Base-by-base conservation (phyloP, 306 rosid genomes). In the Acacia acuminata region DNA sequence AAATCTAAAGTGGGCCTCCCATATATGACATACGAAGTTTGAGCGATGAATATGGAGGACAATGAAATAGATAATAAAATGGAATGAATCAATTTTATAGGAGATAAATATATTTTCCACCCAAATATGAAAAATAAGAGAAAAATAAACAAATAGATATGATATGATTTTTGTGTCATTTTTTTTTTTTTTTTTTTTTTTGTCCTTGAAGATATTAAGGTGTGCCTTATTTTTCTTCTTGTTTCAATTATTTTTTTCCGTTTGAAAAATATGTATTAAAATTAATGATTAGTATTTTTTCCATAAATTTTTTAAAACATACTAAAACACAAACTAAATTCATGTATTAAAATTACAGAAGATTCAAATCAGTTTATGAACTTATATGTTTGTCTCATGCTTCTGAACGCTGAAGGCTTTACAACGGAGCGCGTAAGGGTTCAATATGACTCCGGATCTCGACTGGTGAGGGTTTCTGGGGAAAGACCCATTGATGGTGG, bases 341-440 rank as follows among this genome's bases (percentile, higher is more conserved):
- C 25, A 4, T 61, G 1, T 25, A 4, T 25, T 25, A 27, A 30
- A 27, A n/a, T n/a, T 64, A 13, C 12, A 64, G 10, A 30, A 25
- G 19, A 5, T 27, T 14, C 42, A 64, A 27, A 30, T 13, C 27
- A 10, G 5, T 30, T 2, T 12, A 71, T 42, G 53, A 43, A 71
- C 25, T 71, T 71, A 12, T 22, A 25, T 12, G 19, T 13, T 15
- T 34, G 4, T 10, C 2, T 5, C 19, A 8, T 66, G 15, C 40
- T n/a, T 74, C 51, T 66, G 15, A 56, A 92, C 14, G 71, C 69
- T 60, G 10, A 56, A 92, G 97, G 91, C 24, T 92, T 85, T 56
- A 13, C 73, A 64, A 89, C 71, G 80, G 91, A 92, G 17, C 80
- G 65, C 25, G 34, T 89, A 19, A 89, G 10, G 75, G 69, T 89